Percentiles rank a stretch among this genome's conserved stretches.
phyloP scores from a whole-genome alignment of 805 yeast genomes.

The Pichia kluyveri region DNA sequence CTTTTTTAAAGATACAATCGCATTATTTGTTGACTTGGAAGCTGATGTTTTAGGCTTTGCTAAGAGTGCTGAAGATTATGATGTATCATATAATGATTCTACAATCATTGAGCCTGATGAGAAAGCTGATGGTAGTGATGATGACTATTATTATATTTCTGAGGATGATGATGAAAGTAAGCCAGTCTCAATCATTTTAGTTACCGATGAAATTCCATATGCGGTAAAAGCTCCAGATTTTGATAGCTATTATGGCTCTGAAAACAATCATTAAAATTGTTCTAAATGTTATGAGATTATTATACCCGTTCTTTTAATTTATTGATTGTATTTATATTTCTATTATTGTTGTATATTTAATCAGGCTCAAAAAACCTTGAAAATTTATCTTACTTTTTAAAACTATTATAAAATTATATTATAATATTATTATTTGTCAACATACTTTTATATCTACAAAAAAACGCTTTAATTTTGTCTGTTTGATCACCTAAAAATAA shows the following conservation, averaged over 20 bases:
- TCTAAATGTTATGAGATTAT: background rate
- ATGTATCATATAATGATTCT: background rate
- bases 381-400: no score
- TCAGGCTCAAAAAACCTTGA: no score
- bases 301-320: background rate
- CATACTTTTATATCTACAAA: no score
- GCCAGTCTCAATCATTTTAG: background rate
- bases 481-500: no score
- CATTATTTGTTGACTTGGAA: slow-evolving; percentile 42
- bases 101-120: background rate
- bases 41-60: slow-evolving; percentile 35
- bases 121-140: background rate
- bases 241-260: background rate
- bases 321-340: no score
- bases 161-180: background rate
- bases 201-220: background rate
- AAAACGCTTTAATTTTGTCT: no score
- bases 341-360: no score
- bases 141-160: background rate
- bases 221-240: background rate
- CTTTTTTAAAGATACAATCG: slow-evolving; percentile 21
- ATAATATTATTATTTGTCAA: no score
- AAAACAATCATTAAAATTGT: background rate
- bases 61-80: background rate
- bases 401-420: no score